Conservation (phyloP, 352 stramenopile species). For the Globisporangium alternatum region DNA sequence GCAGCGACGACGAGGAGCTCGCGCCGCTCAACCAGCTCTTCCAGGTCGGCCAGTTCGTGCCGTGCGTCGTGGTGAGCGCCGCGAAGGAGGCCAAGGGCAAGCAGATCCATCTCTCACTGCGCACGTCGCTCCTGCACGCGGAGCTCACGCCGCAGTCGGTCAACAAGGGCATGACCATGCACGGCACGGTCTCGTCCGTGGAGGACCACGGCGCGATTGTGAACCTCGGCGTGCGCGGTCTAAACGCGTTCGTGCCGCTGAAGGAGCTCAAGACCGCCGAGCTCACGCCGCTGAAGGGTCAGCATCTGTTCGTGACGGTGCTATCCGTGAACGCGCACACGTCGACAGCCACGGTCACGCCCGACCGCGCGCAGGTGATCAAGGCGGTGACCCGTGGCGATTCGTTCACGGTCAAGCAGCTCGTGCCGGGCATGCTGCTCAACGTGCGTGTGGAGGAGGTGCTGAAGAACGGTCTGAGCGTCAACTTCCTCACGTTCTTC, state of each 20-base stretch:
- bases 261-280: conserved; percentile 56
- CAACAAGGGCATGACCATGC: conserved; percentile 68
- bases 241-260: conserved; percentile 72
- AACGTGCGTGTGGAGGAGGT: conserved; percentile 91
- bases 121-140: conserved; percentile 82
- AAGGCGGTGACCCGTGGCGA: conserved; percentile 83
- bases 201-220: conserved; percentile 95
- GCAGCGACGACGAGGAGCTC: conserved; percentile 31
- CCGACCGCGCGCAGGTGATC: conserved; percentile 55
- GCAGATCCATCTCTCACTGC: conserved; percentile 90
- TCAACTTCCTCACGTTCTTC: conserved; percentile 91
- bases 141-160: conserved; percentile 62
- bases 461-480: conserved; percentile 76
- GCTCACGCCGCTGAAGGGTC: conserved; percentile 39
- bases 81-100: conserved; percentile 75
- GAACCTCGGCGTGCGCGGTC: conserved; percentile 83
- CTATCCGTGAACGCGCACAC: conserved; percentile 77
- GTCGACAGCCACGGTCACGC: conserved; percentile 66
- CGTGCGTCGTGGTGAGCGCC: conserved; percentile 72
- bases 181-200: conserved; percentile 85
- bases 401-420: conserved; percentile 83
- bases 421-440: conserved; percentile 92
- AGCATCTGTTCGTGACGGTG: conserved; percentile 71
- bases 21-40: conserved; percentile 62
- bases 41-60: conserved; percentile 79